These are phyloP conservation scores for Scutellaria minor DNA, from an alignment of 257 asterid species.

Conservation along the genomic window DNA sequence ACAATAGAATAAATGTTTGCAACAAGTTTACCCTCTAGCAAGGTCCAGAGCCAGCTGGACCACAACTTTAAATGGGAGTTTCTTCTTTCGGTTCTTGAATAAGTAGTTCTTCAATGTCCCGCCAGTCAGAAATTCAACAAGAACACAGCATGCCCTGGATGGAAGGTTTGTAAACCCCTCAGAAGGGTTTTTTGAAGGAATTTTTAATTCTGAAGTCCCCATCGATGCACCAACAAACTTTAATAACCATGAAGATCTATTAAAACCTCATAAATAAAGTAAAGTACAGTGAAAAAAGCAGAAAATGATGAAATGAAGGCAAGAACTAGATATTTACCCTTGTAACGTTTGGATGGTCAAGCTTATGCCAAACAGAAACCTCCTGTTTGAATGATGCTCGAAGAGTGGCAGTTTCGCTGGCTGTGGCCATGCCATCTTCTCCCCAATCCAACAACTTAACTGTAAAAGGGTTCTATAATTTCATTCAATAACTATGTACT, in stretches of 20 bases:
- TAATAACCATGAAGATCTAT: not conserved
- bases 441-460: constrained; percentile 94
- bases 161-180: constrained; percentile 58
- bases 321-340: constrained; percentile 37
- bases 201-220: constrained; percentile 81
- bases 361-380: constrained; percentile 90
- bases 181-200: constrained; percentile 62
- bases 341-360: constrained; percentile 80
- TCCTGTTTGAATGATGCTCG: constrained; percentile 81
- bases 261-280: not conserved
- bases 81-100: constrained; percentile 72
- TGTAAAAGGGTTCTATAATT: constrained; percentile 9
- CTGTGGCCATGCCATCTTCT: constrained; percentile 75
- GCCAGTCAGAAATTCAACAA: constrained; percentile 71
- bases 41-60: constrained; percentile 77
- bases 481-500: too few relatives aligned
- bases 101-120: constrained; percentile 73
- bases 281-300: not conserved
- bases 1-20: not conserved
- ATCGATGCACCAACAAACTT: constrained; percentile 89
- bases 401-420: constrained; percentile 68
- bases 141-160: constrained; percentile 76
- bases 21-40: constrained; percentile 62
- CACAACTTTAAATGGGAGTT: constrained; percentile 68
- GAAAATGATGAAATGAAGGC: not conserved